Percentiles rank a stretch among this genome's conserved stretches.
phyloP scores from a whole-genome alignment of 768 basidiomycete species.

The Trichaptum fuscoviolaceum region DNA sequence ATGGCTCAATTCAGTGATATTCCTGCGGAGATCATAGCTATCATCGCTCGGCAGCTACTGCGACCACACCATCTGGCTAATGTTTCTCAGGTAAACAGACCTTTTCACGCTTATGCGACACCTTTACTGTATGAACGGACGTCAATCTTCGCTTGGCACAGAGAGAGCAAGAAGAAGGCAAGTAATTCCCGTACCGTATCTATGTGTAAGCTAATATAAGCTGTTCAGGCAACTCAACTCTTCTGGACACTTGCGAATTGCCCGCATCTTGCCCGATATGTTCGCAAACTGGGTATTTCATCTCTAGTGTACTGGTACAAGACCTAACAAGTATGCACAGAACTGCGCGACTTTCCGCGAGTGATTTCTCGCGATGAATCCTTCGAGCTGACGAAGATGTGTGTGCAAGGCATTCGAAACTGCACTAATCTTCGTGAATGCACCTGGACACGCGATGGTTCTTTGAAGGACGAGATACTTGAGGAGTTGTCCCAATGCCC shows the following conservation, averaged over 20 bases:
- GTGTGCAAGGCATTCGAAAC: conserved; percentile 50
- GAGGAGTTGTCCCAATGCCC: conserved; percentile 38
- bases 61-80: conserved; percentile 48
- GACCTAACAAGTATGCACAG: conserved; percentile 28
- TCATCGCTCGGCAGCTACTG: conserved; percentile 45
- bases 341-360: conserved; percentile 72
- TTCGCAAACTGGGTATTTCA: conserved; percentile 49
- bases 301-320: neutral
- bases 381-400: conserved; percentile 33
- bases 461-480: conserved; percentile 56
- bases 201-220: conserved; percentile 1
- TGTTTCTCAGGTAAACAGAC: conserved; percentile 52
- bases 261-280: conserved; percentile 52
- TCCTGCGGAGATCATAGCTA: conserved; percentile 60
- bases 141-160: conserved; percentile 69
- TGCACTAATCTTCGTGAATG: conserved; percentile 58
- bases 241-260: conserved; percentile 54
- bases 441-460: conserved; percentile 78
- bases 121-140: conserved; percentile 52
- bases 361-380: conserved; percentile 26
- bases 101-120: conserved; percentile 47
- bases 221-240: conserved; percentile 49
- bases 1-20: conserved; percentile 50
- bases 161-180: conserved; percentile 57
- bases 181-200: conserved; percentile 5